Percentiles rank a stretch among this genome's conserved stretches.
Conservation (phyloP, 2,329 filamentous ascomycete species). For the Fusarium acutatum region DNA sequence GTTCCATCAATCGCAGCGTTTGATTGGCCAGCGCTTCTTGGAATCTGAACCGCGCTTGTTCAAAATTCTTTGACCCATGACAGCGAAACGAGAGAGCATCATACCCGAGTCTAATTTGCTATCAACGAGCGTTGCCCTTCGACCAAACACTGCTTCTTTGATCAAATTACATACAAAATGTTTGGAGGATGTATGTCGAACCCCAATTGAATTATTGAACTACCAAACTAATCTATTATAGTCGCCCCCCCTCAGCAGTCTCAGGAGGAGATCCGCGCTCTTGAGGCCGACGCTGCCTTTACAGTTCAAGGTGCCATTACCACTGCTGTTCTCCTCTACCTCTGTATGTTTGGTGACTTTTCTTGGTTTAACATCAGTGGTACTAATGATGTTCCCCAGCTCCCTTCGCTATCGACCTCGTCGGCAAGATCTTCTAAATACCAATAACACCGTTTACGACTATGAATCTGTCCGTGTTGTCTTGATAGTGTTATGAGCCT, state of each 20-base stretch:
- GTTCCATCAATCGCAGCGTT: not conserved
- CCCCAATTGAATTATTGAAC: not conserved
- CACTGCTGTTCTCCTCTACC: conserved; percentile 74
- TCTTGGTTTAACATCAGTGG: not conserved
- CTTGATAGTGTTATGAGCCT: conserved; percentile 8
- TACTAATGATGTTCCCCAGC: conserved; percentile 49
- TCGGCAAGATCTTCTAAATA: conserved; percentile 54
- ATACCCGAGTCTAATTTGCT: conserved; percentile 21
- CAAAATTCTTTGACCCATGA: conserved; percentile 36
- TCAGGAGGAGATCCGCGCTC: conserved; percentile 73
- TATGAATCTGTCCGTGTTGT: not conserved
- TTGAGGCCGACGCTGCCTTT: conserved; percentile 72
- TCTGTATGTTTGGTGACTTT: conserved; percentile 66
- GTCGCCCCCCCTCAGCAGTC: conserved; percentile 75
- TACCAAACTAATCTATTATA: conserved; percentile 45
- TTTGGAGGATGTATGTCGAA: conserved; percentile 68
- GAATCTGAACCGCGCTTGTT: conserved; percentile 16
- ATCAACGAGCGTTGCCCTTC: conserved; percentile 8
- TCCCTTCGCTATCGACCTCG: conserved; percentile 66
- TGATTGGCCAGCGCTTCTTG: conserved; percentile 25
- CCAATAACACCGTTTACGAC: not conserved
- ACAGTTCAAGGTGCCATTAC: conserved; percentile 74
- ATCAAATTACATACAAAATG: conserved; percentile 54
- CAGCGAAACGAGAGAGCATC: conserved; percentile 40
- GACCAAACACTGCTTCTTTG: not conserved